Base-by-base conservation (phyloP, 1,284 basidiomycete species). In the Tremellales sp. region DNA sequence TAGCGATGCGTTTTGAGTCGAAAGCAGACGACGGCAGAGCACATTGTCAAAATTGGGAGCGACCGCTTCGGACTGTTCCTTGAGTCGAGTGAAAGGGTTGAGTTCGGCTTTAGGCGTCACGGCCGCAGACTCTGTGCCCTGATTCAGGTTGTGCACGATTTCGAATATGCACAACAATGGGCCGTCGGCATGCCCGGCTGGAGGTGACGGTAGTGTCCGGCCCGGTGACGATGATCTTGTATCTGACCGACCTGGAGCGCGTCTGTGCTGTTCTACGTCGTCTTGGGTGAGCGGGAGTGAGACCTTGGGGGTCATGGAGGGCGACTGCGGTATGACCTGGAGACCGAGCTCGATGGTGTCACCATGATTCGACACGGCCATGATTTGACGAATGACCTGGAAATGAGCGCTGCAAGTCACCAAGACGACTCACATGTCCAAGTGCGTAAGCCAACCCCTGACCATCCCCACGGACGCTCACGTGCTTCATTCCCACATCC, bases 291-390 rank as follows among this genome's bases (percentile, higher is more conserved):
- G 45, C 1, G 70, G 62, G 11, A 63, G 49, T n/a, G 65, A 60
- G 2, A 66, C 49, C 2, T 60, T 52, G 4, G 67, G 63, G 10
- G 61, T 65, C 48, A 57, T 44, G 0, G 66, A 66, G 0, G 67
- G 66, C 0, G 64, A 68, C 45, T 67, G 72, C 2, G 75, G 68
- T 2, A 79, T 76, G 46, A 90, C 77, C 57, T 83, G 82, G n/a
- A 96, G 80, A 4, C 91, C 89, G 43, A 96, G 75, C 64, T 94
- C 90, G 45, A 97, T 81, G n/a, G 86, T 84, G 63, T 93, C 90
- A 4, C 87, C 87, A 40, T 71, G 75, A 43, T 75, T 74, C 3
- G 87, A 78, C 25, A 83, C 83, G 27, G 78, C 76, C 26, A 96
- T 75, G 37, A 94, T 79, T 78, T 93, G 91, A 19, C 89, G 86